Evolutionary conservation across 129 eudicot species (phyloP), one percentile per base, ranked within the genome.

Genomic region (Flaveria sonorensis): DNA sequence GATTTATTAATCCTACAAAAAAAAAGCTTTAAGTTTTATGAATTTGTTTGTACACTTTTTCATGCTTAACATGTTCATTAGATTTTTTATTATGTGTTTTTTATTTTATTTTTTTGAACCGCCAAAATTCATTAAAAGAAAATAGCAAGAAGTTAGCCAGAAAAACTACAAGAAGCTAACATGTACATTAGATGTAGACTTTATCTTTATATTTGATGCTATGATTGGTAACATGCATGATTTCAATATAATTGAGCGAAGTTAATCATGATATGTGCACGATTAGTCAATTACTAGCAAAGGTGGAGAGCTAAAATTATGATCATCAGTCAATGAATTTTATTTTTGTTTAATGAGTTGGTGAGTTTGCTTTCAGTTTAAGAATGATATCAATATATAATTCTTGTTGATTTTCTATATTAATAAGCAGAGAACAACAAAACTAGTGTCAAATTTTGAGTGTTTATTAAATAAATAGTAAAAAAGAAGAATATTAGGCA

Each of bases 261-360:
- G 64, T 57, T 21, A 59, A 59, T 59, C 65, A 59, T 59, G 65
- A 21, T 59, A 9, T 57, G 4, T 59, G 32, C 65, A 21, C 36
- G 15, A 59, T 59, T 21, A 59, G 65, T 59, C 16, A 59, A 59
- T 59, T 20, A 59, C 65, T 21, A 59, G 32, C 36, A 59, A 59
- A 59, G 36, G 36, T 59, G 36, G 65, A 59, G 36, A 36, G 65
- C 4, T 59, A 21, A 59, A 21, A 59, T 11, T 59, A 59, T 21
- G 6, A 59, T 23, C 11, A 21, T 59, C 65, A 59, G 5, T 30
- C 11, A 10, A 21, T 59, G 32, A 59, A 59, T 2, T 59, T 59
- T 59, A 30, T 10, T 10, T 10, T 48, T 11, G 16, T 48, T 48
- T 48, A 59, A 21, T 21, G 14, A 57, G 12, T 56, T 9, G 28